Evolutionary conservation across 1,284 basidiomycete genomes (phyloP).

Genomic region (Coriolopsis trogii): DNA sequence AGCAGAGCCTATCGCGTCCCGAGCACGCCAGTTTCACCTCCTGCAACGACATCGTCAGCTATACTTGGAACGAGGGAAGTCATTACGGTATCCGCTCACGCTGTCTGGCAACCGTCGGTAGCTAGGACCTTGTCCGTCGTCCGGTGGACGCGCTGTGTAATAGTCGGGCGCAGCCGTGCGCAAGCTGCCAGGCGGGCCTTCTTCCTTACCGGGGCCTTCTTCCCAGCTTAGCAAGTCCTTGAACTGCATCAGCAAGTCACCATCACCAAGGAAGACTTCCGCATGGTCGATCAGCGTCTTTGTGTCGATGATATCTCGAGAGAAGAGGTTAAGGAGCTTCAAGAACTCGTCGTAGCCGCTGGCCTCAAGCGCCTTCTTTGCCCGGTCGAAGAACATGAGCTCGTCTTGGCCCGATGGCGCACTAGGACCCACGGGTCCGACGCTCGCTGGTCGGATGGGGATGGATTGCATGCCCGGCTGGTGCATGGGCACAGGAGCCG

Average conservation of each 20-base stretch:
- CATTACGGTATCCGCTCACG: constrained; percentile 50
- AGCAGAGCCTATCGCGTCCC: constrained; percentile 92
- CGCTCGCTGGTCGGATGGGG: constrained; percentile 18
- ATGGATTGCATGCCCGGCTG: constrained; percentile 17
- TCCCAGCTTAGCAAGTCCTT: constrained; percentile 86
- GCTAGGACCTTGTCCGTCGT: constrained; percentile 83
- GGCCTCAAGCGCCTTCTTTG: constrained; percentile 78
- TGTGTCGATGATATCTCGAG: constrained; percentile 88
- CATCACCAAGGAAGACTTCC: constrained; percentile 78
- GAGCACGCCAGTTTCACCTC: constrained; percentile 92
- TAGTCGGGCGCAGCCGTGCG: constrained; percentile 70
- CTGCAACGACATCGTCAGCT: constrained; percentile 41
- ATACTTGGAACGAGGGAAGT: background rate
- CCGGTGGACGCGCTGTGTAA: constrained; percentile 67
- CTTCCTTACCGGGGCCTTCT: constrained; percentile 66
- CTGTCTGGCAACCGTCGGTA: constrained; percentile 90
- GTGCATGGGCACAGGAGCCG: constrained; percentile 16
- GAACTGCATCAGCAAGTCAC: constrained; percentile 85
- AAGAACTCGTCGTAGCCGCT: constrained; percentile 84
- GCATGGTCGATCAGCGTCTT: constrained; percentile 84
- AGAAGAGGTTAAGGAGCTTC: constrained; percentile 80
- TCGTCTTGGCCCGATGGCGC: constrained; percentile 75
- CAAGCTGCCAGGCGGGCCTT: constrained; percentile 78
- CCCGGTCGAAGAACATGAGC: constrained; percentile 92
- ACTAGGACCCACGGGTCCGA: constrained; percentile 33